A percentile compares a stretch with the other conserved stretches of the same genome.
Conservation (phyloP, 495 filamentous ascomycete genomes). For the Parachaetomium inaequale region DNA sequence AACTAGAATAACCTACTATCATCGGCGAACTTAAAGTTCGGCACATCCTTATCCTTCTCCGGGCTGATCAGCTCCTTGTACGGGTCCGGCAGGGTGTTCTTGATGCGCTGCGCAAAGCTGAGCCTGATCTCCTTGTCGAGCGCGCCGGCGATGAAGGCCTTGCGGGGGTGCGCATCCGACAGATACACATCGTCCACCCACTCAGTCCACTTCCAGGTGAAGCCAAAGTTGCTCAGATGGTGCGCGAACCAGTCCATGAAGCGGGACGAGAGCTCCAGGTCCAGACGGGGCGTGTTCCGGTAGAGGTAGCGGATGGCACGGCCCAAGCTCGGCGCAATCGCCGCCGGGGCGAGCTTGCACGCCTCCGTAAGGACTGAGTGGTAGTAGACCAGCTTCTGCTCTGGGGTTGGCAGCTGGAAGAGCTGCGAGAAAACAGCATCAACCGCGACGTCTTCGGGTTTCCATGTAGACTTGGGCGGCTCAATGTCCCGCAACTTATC, state of each 20-base stretch:
- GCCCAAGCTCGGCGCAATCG: constrained; percentile 91
- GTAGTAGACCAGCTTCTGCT: constrained; percentile 95
- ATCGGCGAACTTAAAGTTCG: constrained; percentile 85
- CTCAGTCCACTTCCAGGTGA: constrained; percentile 99
- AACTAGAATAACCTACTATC: constrained; percentile 56
- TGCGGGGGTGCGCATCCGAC: constrained; percentile 73
- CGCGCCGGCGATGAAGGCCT: constrained; percentile 84
- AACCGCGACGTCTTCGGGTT: constrained; percentile 94
- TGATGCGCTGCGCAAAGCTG: constrained; percentile 93
- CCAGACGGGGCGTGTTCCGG: constrained; percentile 70
- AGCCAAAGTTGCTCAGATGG: constrained; percentile 97
- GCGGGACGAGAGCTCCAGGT: constrained; percentile 79
- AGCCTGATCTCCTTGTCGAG: constrained; percentile 96
- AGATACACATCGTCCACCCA: constrained; percentile 87
- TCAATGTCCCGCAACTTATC: constrained; percentile 79
- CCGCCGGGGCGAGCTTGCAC: constrained; percentile 91
- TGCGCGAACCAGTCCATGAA: constrained; percentile 98
- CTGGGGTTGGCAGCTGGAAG: constrained; percentile 78
- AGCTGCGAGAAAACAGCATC: constrained; percentile 96
- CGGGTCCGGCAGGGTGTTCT: constrained; percentile 82
- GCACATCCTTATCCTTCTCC: constrained; percentile 87
- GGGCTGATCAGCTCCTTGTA: constrained; percentile 79
- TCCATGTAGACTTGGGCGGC: constrained; percentile 76
- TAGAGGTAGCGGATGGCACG: constrained; percentile 92
- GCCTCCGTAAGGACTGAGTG: constrained; percentile 90